Evolutionary conservation across 2,329 filamentous ascomycete species (phyloP), one percentile per base, ranked within the genome.

Genomic region (Cladophialophora psammophila): DNA sequence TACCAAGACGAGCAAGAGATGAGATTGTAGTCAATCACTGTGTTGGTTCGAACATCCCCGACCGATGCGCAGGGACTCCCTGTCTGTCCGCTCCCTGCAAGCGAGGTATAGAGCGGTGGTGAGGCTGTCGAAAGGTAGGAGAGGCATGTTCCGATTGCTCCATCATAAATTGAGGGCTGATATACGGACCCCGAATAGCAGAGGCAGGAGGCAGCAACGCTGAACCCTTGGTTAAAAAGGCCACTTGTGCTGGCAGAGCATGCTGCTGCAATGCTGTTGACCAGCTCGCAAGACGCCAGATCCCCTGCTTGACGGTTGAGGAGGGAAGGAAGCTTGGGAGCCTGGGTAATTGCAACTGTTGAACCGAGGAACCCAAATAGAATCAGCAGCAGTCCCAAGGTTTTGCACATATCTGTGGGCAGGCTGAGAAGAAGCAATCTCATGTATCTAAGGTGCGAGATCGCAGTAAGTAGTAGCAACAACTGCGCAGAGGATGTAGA

Each of bases 1-100:
- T 56, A 56, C 53, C 53, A 56, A 18, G 53, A 56, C 53, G 53
- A 56, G 53, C 53, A 56, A 20, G 53, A 56, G 15, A 56, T 38
- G 18, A 56, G 32, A 15, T 56, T 56, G 34, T n/a, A 12, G 53
- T 56, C 53, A 10, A 56, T 38, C 32, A 15, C n/a, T 10, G 53
- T 56, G 34, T 56, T 56, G 32, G 53, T 56, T 5, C 53, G 53
- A 56, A 56, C 53, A 26, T 56, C 53, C 6, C 53, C 53, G 36
- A 56, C 53, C 32, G 20, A 56, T 26, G 53, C 32, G 31, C 53
- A 56, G 15, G 53, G 53, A 56, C 53, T 56, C n/a, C 53, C 53
- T 38, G 53, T 56, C 36, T 38, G 32, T 13, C 32, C 32, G 20
- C 53, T 38, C 18, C 53, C 53, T 35, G 53, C 53, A 38, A 56